A percentile compares a stretch with the other conserved stretches of the same genome.
These are phyloP conservation scores for Candida lessepsii DNA, from an alignment of 805 yeast genomes.

Conservation along the genomic window DNA sequence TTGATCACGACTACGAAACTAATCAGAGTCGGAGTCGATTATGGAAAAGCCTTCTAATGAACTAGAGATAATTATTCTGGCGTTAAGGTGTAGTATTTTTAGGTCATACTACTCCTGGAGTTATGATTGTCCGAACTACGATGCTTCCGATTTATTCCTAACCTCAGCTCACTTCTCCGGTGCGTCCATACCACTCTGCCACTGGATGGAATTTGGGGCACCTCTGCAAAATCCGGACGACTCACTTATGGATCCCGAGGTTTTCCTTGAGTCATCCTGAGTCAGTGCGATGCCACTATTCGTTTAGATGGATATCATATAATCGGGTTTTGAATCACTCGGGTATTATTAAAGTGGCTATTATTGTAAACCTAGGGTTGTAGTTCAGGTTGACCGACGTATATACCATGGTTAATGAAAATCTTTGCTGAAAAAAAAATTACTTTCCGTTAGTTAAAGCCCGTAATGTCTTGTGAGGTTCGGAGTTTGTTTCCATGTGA, in stretches of 20 bases:
- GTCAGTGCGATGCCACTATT: constrained; percentile 2
- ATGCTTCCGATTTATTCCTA: constrained; percentile 4
- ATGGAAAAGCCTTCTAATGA: too few species aligned
- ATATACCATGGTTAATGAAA: too few species aligned
- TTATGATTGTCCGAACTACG: constrained; percentile 3
- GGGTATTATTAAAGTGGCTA: too few species aligned
- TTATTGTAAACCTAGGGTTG: too few species aligned
- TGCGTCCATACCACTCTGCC: not conserved
- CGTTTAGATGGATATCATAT: too few species aligned
- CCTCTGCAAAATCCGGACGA: constrained; percentile 14
- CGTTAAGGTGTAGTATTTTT: not conserved
- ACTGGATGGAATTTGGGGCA: constrained; percentile 8
- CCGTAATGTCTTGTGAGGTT: constrained; percentile 8
- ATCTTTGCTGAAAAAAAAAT: not conserved
- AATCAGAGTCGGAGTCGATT: too few species aligned
- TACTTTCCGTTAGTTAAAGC: not conserved
- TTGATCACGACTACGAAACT: too few species aligned
- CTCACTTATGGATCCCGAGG: constrained; percentile 17
- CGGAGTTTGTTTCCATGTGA: constrained; percentile 11
- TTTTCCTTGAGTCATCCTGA: constrained; percentile 12
- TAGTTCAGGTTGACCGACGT: too few species aligned
- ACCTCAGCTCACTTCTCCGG: not conserved
- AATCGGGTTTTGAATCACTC: too few species aligned
- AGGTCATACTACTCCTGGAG: constrained; percentile 2
- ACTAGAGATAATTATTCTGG: too few species aligned